Percentiles rank a stretch among this genome's conserved stretches.
Conservation (phyloP, 495 filamentous ascomycete genomes). For the Hyphodiscus hymeniophilus region DNA sequence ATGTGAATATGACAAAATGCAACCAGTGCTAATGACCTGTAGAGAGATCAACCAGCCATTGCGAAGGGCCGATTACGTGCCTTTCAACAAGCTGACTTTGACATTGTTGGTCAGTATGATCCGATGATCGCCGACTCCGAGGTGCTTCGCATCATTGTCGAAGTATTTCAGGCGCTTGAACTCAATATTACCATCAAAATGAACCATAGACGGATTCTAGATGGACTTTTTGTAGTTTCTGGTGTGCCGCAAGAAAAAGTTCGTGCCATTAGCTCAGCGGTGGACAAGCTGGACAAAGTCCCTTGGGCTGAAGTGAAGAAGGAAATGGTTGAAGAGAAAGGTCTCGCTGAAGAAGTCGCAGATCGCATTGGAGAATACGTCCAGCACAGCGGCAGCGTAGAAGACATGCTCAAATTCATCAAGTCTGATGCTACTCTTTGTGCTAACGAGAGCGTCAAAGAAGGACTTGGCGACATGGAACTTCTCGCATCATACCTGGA, state of each 20-base stretch:
- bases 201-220: slow-evolving; percentile 88
- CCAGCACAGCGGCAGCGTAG: slow-evolving; percentile 46
- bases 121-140: slow-evolving; percentile 89
- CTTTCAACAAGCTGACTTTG: slow-evolving; percentile 95
- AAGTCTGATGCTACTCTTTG: slow-evolving; percentile 50
- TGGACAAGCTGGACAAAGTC: slow-evolving; percentile 93
- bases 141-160: slow-evolving; percentile 69
- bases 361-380: slow-evolving; percentile 79
- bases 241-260: slow-evolving; percentile 82
- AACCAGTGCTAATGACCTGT: too few species aligned
- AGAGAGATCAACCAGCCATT: slow-evolving; percentile 64
- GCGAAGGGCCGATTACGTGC: slow-evolving; percentile 84
- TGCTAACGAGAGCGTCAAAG: slow-evolving; percentile 60
- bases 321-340: slow-evolving; percentile 89
- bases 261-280: slow-evolving; percentile 73
- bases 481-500: slow-evolving; percentile 74
- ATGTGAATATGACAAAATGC: too few species aligned
- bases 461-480: slow-evolving; percentile 71
- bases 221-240: slow-evolving; percentile 81
- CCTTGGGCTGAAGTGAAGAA: slow-evolving; percentile 80
- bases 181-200: slow-evolving; percentile 75
- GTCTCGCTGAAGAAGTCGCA: slow-evolving; percentile 59
- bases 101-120: slow-evolving; percentile 82
- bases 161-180: slow-evolving; percentile 73
- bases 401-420: slow-evolving; percentile 59